Conservation (phyloP, 2,329 filamentous ascomycete species). For the Fusarium stilboides region DNA sequence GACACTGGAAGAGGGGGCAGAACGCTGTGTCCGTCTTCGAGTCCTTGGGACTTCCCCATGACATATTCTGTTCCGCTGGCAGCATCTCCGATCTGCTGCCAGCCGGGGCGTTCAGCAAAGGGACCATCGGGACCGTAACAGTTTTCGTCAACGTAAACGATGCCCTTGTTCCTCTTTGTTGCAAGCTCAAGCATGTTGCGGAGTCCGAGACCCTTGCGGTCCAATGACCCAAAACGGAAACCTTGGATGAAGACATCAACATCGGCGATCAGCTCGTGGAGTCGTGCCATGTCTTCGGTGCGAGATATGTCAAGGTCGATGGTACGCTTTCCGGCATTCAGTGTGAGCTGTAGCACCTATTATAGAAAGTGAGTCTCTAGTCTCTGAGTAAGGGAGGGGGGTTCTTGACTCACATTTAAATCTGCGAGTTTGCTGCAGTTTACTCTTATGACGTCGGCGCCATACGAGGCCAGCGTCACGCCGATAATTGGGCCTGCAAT, state of each 20-base stretch:
- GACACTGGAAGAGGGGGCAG: constrained; percentile 48
- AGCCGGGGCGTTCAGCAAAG: constrained; percentile 73
- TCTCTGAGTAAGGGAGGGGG: fast-evolving
- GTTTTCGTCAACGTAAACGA: constrained; percentile 76
- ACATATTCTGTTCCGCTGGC: background rate
- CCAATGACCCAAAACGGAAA: background rate
- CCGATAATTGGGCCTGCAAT: constrained; percentile 1
- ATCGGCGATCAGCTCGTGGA: background rate
- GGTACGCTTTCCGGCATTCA: background rate
- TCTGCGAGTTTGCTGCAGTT: constrained; percentile 2
- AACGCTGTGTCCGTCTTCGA: constrained; percentile 24
- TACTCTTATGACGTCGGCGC: constrained; percentile 7
- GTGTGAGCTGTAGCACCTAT: background rate
- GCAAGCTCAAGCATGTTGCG: background rate
- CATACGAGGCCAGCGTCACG: background rate
- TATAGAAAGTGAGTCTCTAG: background rate
- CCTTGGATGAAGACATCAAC: background rate
- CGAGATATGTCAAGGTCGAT: background rate
- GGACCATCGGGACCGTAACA: constrained; percentile 72
- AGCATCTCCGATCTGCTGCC: constrained; percentile 75
- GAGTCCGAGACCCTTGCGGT: background rate
- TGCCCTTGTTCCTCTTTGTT: constrained; percentile 66
- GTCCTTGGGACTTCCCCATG: background rate
- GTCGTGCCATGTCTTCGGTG: background rate
- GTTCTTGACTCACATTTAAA: background rate